Base-by-base conservation (phyloP, 139 green algal genomes). In the Ostreobium quekettii region DNA sequence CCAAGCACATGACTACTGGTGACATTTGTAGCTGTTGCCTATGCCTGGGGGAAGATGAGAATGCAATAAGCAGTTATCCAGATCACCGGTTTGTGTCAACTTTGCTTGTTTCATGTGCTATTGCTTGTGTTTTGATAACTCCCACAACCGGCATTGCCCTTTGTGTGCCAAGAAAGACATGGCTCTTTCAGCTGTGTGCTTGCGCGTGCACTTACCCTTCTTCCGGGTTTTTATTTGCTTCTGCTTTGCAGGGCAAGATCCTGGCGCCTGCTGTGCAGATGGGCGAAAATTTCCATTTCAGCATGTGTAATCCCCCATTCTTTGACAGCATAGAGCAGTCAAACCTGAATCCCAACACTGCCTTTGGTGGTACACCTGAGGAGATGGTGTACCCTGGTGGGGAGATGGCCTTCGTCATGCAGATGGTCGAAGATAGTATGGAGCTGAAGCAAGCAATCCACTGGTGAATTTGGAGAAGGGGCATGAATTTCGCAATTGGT, bases 231-330 rank as follows among this genome's bases (percentile, higher is more conserved):
- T 53, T 53, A 26, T 53, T 53, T 26, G 15, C 11, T 53, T 11
- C 42, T 26, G 42, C 15, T 11, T 53, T 53, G 42, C 42, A 47
- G 4, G 70, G 74, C 1, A 38, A 48, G 0, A 26, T 83, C 31
- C 37, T 80, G 15, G 22, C 26, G 22, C 66, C 67, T 11, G 36
- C 70, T 4, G 37, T 80, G 1, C 29, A 38, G 0, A 58, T 68
- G 4, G 42, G 48, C 0, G 85, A 90, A 58, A 71, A 4, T 1
- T 90, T 90, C 38, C 71, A 74, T 32, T 96, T 91, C 77, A 76
- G 28, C 47, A 95, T 96, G 87, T 97, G 92, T 80, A 98, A 98
- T 76, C 92, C 93, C n/a, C 93, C 93, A 8, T 98, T 98, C 74
- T 98, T 98, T 69, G 74, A 82, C 26, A 81, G 31, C 48, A 81